Evolutionary conservation across 2,329 filamentous ascomycete genomes (phyloP).

Genomic region (Colletotrichum sojae): DNA sequence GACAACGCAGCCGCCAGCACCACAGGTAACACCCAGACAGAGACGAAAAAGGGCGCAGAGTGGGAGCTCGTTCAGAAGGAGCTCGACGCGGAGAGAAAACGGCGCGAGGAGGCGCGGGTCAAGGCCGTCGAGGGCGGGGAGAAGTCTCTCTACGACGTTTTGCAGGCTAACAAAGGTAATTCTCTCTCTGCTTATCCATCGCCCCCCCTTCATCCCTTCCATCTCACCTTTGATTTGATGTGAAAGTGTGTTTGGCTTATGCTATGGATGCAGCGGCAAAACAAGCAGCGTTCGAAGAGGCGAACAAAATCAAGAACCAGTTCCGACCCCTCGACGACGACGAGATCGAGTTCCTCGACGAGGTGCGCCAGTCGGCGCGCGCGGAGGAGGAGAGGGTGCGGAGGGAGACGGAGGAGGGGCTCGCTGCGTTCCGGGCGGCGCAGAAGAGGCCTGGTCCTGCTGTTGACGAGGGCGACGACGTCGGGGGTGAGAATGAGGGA

Average conservation of each 20-base stretch:
- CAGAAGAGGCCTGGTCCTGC: conserved; percentile 51
- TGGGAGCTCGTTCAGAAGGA: conserved; percentile 77
- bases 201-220: no score
- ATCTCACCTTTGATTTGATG: no score
- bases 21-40: not conserved
- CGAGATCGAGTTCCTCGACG: conserved; percentile 82
- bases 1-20: conserved; percentile 15
- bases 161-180: conserved; percentile 86
- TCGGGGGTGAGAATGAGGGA: conserved; percentile 35
- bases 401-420: conserved; percentile 69
- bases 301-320: conserved; percentile 79
- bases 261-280: conserved; percentile 72
- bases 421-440: conserved; percentile 68
- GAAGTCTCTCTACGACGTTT: conserved; percentile 78
- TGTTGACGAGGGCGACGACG: not conserved
- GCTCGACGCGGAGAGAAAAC: conserved; percentile 72
- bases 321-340: conserved; percentile 84
- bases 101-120: conserved; percentile 65
- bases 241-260: not conserved
- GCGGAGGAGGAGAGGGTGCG: conserved; percentile 68
- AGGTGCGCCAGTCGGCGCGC: conserved; percentile 64
- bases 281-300: conserved; percentile 86
- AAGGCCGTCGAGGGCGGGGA: conserved; percentile 61
- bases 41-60: conserved; percentile 54
- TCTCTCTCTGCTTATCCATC: not conserved